phyloP scores from a whole-genome alignment of 1,139 yeast genomes.

The Arxiozyma bovina region DNA sequence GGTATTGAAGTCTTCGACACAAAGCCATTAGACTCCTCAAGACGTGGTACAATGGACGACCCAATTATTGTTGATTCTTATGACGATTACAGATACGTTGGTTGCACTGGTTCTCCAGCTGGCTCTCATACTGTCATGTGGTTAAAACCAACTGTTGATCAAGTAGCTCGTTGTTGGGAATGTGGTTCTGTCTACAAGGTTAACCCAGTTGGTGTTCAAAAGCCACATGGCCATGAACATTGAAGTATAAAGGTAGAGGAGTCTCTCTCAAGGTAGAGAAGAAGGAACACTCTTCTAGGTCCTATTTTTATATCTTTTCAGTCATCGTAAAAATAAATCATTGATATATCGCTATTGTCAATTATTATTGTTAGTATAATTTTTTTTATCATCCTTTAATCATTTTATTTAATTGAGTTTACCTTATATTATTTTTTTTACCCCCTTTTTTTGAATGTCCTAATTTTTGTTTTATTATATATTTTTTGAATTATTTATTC shows the following conservation, averaged over 20 bases:
- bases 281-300: too few species aligned
- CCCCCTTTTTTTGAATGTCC: too few species aligned
- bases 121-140: conserved; percentile 87
- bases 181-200: conserved; percentile 93
- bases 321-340: neutral
- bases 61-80: conserved; percentile 87
- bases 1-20: conserved; percentile 94
- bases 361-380: too few species aligned
- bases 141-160: conserved; percentile 80
- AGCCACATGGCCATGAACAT: neutral
- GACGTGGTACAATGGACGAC: conserved; percentile 79
- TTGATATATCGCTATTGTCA: too few species aligned
- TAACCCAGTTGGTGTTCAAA: conserved; percentile 72
- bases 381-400: too few species aligned
- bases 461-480: too few species aligned
- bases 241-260: too few species aligned
- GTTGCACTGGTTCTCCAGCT: conserved; percentile 94
- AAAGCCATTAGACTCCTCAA: conserved; percentile 78
- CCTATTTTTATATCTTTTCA: neutral
- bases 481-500: neutral
- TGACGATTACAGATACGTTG: conserved; percentile 90
- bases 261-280: neutral
- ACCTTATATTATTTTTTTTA: neutral
- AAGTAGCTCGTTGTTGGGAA: conserved; percentile 96
- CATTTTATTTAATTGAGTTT: neutral